phyloP scores from a whole-genome alignment of 2,329 filamentous ascomycete species.

The Ceratocystis ficicola region DNA sequence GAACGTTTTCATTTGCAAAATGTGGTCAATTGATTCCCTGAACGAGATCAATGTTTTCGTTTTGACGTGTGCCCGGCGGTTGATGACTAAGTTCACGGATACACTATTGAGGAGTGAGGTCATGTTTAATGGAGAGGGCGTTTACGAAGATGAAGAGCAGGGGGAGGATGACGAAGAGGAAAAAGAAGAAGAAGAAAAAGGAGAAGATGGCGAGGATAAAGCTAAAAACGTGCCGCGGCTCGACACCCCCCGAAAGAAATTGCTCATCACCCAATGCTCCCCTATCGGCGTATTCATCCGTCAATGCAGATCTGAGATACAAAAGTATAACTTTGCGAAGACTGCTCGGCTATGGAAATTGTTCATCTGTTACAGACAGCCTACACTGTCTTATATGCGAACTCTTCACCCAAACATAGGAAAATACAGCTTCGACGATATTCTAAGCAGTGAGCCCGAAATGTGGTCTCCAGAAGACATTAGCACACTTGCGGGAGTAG shows the following conservation, averaged over 20 bases:
- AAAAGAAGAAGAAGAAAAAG: too few species aligned
- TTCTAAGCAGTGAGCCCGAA: constrained; percentile 40
- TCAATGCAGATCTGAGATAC: constrained; percentile 65
- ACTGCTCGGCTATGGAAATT: constrained; percentile 66
- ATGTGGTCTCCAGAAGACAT: constrained; percentile 39
- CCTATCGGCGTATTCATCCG: constrained; percentile 74
- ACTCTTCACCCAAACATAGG: constrained; percentile 49
- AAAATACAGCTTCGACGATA: constrained; percentile 45
- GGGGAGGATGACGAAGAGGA: constrained; percentile 35
- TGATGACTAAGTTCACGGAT: constrained; percentile 14
- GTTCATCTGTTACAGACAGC: constrained; percentile 69
- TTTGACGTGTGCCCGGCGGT: constrained; percentile 28
- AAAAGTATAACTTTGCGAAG: constrained; percentile 67
- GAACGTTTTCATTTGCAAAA: constrained; percentile 66
- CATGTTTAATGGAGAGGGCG: neutral
- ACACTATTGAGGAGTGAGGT: neutral
- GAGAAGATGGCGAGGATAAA: too few species aligned
- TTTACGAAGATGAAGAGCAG: too few species aligned
- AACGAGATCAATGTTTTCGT: constrained; percentile 73
- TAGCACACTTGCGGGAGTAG: constrained; percentile 36
- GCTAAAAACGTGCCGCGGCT: too few species aligned
- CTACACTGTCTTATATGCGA: constrained; percentile 55
- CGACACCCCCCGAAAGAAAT: constrained; percentile 32
- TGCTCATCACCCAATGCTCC: constrained; percentile 58
- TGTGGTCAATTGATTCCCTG: constrained; percentile 76